Evolutionary conservation across 768 basidiomycete species (phyloP).

Genomic region (Boletus pseudo-olivaceus): DNA sequence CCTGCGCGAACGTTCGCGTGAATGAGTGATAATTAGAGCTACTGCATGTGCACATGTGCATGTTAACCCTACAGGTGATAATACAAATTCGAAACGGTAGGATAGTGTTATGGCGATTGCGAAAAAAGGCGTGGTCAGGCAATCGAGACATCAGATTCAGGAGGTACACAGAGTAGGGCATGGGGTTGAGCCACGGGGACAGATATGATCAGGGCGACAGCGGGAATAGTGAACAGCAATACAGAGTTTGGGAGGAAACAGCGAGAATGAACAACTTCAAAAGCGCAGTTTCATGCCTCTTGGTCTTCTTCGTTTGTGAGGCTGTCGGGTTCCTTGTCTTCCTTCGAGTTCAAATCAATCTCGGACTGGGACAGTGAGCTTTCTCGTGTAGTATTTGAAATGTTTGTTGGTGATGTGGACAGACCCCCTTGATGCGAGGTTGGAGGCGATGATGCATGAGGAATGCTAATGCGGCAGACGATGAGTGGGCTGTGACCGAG

Average conservation of each 20-base stretch:
- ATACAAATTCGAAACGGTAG: conserved; percentile 28
- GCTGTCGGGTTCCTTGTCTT: conserved; percentile 11
- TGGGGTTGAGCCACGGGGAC: conserved; percentile 14
- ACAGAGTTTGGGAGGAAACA: conserved; percentile 4
- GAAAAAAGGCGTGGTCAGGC: conserved; percentile 5
- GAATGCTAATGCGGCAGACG: conserved; percentile 56
- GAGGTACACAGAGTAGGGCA: conserved; percentile 9
- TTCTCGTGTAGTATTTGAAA: conserved; percentile 65
- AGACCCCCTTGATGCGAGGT: conserved; percentile 49
- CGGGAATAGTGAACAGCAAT: conserved; percentile 20
- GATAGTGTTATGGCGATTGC: conserved; percentile 21
- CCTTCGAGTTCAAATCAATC: conserved; percentile 16
- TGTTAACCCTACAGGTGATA: conserved; percentile 26
- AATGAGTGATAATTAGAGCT: conserved; percentile 18
- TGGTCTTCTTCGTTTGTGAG: conserved; percentile 10
- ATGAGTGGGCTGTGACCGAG: neutral
- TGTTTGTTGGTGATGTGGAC: conserved; percentile 74
- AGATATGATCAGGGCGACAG: conserved; percentile 23
- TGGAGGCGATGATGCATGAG: conserved; percentile 79
- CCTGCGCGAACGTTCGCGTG: neutral
- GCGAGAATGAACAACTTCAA: conserved; percentile 1
- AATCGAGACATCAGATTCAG: conserved; percentile 15
- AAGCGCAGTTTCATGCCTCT: conserved; percentile 12
- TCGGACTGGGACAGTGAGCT: conserved; percentile 37
- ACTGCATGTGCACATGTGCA: conserved; percentile 16